Evolutionary conservation across 768 basidiomycete species (phyloP).

Genomic region (Termitomyces sp.): DNA sequence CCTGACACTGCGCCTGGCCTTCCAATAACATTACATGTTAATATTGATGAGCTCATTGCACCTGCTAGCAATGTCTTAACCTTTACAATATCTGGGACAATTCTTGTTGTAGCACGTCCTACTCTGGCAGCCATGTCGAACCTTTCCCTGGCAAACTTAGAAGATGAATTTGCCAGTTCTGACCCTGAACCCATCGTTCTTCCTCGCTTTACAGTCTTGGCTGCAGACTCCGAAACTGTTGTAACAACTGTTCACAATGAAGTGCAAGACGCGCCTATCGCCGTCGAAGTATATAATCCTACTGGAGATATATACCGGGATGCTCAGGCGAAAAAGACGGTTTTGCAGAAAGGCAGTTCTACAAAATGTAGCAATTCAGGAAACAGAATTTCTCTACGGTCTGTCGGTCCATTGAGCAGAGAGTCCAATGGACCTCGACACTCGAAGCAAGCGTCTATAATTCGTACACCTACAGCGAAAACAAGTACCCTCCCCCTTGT

Average conservation of each 20-base stretch:
- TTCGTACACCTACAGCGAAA: slow-evolving; percentile 34
- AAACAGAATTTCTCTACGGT: slow-evolving; percentile 52
- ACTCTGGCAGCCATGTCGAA: slow-evolving; percentile 22
- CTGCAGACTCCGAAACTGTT: slow-evolving; percentile 60
- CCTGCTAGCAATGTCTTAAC: slow-evolving; percentile 62
- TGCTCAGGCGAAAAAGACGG: slow-evolving; percentile 60
- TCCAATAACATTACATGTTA: slow-evolving; percentile 72
- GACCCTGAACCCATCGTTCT: slow-evolving; percentile 53
- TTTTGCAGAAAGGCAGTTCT: slow-evolving; percentile 55
- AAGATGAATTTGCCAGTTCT: slow-evolving; percentile 19
- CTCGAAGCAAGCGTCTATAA: slow-evolving; percentile 20
- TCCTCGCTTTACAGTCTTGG: slow-evolving; percentile 67
- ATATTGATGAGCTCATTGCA: slow-evolving; percentile 73
- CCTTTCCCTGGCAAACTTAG: slow-evolving; percentile 11
- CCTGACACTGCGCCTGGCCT: slow-evolving; percentile 42
- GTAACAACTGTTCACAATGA: slow-evolving; percentile 61
- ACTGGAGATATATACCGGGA: slow-evolving; percentile 51
- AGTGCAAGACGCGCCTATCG: slow-evolving; percentile 35
- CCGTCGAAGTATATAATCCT: slow-evolving; percentile 61
- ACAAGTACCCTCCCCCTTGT: slow-evolving; percentile 23
- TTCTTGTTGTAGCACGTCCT: slow-evolving; percentile 53
- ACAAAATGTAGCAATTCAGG: slow-evolving; percentile 63
- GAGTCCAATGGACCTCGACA: slow-evolving; percentile 22
- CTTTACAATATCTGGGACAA: slow-evolving; percentile 62
- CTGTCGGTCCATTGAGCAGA: slow-evolving; percentile 22